Conservation (phyloP, 306 rosid genomes). For the Glycyrrhiza uralensis region DNA sequence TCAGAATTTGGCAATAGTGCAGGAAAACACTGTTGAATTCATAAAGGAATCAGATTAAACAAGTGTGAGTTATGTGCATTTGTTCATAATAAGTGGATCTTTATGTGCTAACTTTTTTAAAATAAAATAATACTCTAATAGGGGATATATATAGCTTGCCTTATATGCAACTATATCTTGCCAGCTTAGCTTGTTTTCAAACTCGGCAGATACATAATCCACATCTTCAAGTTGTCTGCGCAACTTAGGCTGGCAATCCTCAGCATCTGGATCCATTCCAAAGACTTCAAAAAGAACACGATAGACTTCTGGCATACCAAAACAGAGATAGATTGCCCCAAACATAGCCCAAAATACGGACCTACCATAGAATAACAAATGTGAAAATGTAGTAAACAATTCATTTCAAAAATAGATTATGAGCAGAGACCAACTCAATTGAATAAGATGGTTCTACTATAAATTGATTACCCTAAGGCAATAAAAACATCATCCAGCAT, state of each 20-base stretch:
- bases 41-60: not conserved
- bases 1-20: not conserved
- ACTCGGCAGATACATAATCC: conserved; percentile 85
- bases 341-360: conserved; percentile 95
- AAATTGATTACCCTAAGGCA: not conserved
- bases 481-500: conserved; percentile 4
- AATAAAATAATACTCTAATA: conserved; percentile 10
- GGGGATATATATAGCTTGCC: conserved; percentile 47
- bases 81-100: not conserved
- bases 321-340: conserved; percentile 95
- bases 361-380: conserved; percentile 46
- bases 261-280: conserved; percentile 93
- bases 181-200: conserved; percentile 88
- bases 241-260: conserved; percentile 76
- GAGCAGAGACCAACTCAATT: conserved; percentile 15
- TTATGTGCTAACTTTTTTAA: not conserved
- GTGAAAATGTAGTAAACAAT: conserved; percentile 7
- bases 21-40: not conserved
- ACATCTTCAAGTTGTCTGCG: conserved; percentile 95
- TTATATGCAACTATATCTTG: conserved; percentile 82
- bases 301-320: conserved; percentile 91
- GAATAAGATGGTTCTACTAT: not conserved
- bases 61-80: not conserved
- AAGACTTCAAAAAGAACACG: conserved; percentile 97
- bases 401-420: conserved; percentile 16